Percentiles rank a stretch among this genome's conserved stretches.
These are phyloP conservation scores for Panellus pusillus DNA, from an alignment of 768 basidiomycete genomes.

Conservation along the genomic window DNA sequence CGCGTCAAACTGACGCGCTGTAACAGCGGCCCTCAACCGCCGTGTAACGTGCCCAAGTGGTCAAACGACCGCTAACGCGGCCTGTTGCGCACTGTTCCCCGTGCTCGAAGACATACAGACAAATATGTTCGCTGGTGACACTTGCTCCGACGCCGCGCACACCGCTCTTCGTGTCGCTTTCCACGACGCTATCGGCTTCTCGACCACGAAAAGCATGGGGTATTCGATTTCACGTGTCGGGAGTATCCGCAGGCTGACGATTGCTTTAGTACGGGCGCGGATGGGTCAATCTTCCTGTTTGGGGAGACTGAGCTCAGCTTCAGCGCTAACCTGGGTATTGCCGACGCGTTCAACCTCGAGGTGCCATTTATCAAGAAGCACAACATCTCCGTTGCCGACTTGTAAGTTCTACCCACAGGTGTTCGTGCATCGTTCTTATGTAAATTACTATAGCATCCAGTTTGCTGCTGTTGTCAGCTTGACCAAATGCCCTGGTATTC, in stretches of 20 bases:
- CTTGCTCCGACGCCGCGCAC: constrained; percentile 10
- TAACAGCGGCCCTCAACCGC: not conserved
- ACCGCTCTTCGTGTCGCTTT: constrained; percentile 1
- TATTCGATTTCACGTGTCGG: not conserved
- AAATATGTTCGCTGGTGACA: no score
- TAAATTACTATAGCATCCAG: constrained; percentile 11
- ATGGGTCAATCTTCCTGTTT: constrained; percentile 37
- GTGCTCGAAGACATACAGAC: no score
- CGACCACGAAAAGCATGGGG: not conserved
- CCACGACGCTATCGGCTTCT: constrained; percentile 11
- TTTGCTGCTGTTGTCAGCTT: constrained; percentile 31
- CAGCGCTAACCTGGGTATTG: constrained; percentile 22
- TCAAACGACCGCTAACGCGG: constrained; percentile 13
- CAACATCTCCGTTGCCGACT: no score
- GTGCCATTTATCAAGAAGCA: no score
- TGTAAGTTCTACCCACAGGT: constrained; percentile 5
- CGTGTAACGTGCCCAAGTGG: constrained; percentile 15
- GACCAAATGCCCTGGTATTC: no score
- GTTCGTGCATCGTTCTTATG: no score
- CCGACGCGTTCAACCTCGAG: no score
- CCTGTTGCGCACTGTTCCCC: constrained; percentile 19
- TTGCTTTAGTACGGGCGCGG: constrained; percentile 15
- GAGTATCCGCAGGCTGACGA: not conserved
- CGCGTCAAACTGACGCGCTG: not conserved
- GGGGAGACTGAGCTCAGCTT: constrained; percentile 29